Base-by-base conservation (phyloP, 208 protist genomes). In the Acanthamoeba sp. region DNA sequence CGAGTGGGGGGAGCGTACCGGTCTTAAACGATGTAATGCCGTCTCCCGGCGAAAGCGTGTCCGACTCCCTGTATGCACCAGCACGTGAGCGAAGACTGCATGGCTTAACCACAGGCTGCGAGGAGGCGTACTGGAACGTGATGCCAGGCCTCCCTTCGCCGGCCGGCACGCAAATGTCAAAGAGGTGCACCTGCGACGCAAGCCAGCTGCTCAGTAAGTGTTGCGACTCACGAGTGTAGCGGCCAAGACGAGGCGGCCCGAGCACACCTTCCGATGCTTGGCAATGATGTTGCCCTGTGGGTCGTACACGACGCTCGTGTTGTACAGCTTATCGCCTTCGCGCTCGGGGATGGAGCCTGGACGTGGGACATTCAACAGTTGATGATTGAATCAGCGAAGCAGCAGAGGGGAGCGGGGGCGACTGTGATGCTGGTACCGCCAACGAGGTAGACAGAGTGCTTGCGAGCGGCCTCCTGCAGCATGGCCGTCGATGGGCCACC, bases 301-400 rank as follows among this genome's bases (percentile, higher is more conserved):
- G 55, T 97, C 96, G 96, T 99, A 99, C 3, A 98, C 98, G 94
- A 99, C 97, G 95, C 96, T 98, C 12, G 98, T 98, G 94, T 99
- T 99, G 96, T 98, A 99, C 2, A 99, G 88, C 87, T 98, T 98
- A 38, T 97, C 97, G 42, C 71, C 92, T 42, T 98, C 96, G 12
- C 96, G 95, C 95, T 99, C 99, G 10, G 99, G 98, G 48, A 99
- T 99, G 57, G 98, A 99, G 27, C 99, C 99, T 91, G 45, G 10
- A 10, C 97, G 98, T 48, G 99, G 93, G 36, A 99, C 62, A 96
- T 96, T 98, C 10, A 99, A 32, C 94, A 95, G 7, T 94, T 71
- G n/a, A 50, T n/a, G n/a, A n/a, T n/a, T n/a, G n/a, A n/a, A n/a
- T n/a, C n/a, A n/a, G n/a, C n/a, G n/a, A n/a, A n/a, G n/a, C n/a